A percentile compares a stretch with the other conserved stretches of the same genome.
Evolutionary conservation across 2,329 filamentous ascomycete genomes (phyloP).

Genomic region (Exophiala phaeomuriformis): DNA sequence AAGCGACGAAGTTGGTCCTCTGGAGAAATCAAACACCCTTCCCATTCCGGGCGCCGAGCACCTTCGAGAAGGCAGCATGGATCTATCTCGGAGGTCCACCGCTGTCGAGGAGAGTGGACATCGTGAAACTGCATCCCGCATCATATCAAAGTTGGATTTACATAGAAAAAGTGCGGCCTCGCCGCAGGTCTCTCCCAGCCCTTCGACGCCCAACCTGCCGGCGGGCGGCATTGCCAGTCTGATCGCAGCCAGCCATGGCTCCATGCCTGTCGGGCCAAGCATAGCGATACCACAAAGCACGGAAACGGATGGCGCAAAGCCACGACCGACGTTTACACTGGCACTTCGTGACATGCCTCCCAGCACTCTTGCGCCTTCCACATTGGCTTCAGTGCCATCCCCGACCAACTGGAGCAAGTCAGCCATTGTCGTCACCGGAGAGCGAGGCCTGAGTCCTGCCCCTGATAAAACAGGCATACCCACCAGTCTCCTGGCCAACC

Average conservation of each 20-base stretch:
- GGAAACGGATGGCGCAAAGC: constrained; percentile 34
- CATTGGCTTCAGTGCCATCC: constrained; percentile 73
- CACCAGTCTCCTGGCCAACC: constrained; percentile 80
- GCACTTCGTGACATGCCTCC: constrained; percentile 42
- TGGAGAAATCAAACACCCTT: constrained; percentile 60
- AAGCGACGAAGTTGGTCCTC: constrained; percentile 42
- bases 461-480: constrained; percentile 63
- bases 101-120: constrained; percentile 63
- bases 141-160: constrained; percentile 88
- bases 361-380: constrained; percentile 69
- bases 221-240: constrained; percentile 68
- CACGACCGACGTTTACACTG: constrained; percentile 29
- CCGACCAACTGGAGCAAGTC: constrained; percentile 79
- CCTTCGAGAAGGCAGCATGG: constrained; percentile 61
- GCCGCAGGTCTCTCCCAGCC: constrained; percentile 37
- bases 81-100: constrained; percentile 53
- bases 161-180: constrained; percentile 67
- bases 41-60: constrained; percentile 57
- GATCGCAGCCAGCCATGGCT: constrained; percentile 74
- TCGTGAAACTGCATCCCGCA: constrained; percentile 73
- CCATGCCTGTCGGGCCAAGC: constrained; percentile 58
- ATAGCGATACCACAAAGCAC: constrained; percentile 32
- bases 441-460: constrained; percentile 61
- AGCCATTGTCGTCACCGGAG: constrained; percentile 72
- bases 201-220: constrained; percentile 32